Evolutionary conservation across 2,329 filamentous ascomycete species (phyloP), one percentile per base, ranked within the genome.

Genomic region (Grosmannia huntii): DNA sequence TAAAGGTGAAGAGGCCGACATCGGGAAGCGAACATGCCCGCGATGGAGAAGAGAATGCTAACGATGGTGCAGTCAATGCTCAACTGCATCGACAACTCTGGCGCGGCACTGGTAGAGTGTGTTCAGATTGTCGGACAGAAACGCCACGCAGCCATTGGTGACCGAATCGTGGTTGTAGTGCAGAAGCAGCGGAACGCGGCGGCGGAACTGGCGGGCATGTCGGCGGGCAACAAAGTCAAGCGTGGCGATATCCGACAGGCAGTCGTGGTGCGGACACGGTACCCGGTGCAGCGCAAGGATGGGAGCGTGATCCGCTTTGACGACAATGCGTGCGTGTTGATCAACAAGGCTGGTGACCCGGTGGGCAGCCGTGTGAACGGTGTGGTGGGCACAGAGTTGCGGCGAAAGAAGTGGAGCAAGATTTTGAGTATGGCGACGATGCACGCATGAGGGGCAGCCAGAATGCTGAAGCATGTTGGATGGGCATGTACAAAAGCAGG

Each of bases 61-160:
- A 50, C 57, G n/a, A 38, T 44, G 16, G 9, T 0, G 6, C 65
- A 96, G 94, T 88, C 91, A 71, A 90, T 99, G 83, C 83, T 99
- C 68, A 96, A 94, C 76, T 97, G 94, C 85, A 97, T 99, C 83
- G 94, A 99, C 86, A 99, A 96, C 79, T 97, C 94, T 64, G 94
- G 94, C 71, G 94, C 94, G 66, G 91, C 94, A 67, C 80, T 99
- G 65, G 94, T 97, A 75, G 94, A 99, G 77, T 99, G 94, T 76
- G 89, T 87, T 71, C 87, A 92, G 71, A 87, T 97, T 62, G 78
- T 99, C 68, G 89, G 89, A 69, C 94, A 92, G 76, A 95, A 96
- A 77, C 79, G 84, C 65, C 83, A 86, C 68, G 94, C 92, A 60
- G 86, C 85, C 68, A 91, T 99, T 68, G 94, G 94, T 73, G 95